A percentile compares a stretch with the other conserved stretches of the same genome.
Conservation (phyloP, 768 basidiomycete species). For the Rhizopogon salebrosus region DNA sequence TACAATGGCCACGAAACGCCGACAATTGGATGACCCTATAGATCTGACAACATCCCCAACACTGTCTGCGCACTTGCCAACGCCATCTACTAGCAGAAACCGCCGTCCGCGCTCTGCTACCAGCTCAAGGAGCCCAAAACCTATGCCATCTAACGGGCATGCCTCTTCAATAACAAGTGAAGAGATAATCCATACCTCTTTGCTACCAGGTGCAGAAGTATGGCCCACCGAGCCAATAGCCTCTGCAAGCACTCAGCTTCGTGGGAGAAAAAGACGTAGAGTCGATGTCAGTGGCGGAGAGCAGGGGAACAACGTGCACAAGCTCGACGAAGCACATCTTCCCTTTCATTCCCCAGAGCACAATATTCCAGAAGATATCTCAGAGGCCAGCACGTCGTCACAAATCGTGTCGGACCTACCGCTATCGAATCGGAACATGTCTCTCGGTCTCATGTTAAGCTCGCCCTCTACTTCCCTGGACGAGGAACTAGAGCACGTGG, state of each 20-base stretch:
- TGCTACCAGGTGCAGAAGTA: not conserved
- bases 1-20: not conserved
- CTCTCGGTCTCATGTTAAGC: not conserved
- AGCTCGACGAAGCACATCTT: not conserved
- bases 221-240: not conserved
- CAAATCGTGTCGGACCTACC: not conserved
- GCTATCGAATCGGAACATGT: not conserved
- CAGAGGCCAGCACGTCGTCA: not conserved
- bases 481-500: not conserved
- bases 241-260: not conserved
- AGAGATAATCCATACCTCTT: not conserved
- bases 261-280: conserved; percentile 3
- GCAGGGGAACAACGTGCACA: not conserved
- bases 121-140: conserved; percentile 3
- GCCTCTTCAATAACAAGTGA: not conserved
- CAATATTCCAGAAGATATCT: not conserved
- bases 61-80: not conserved
- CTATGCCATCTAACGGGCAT: not conserved
- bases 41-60: conserved; percentile 7
- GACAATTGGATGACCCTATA: not conserved
- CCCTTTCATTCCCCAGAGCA: not conserved
- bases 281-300: not conserved
- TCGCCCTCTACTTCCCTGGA: not conserved
- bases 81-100: conserved; percentile 7
- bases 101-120: conserved; percentile 1